phyloP scores from a whole-genome alignment of 2,329 filamentous ascomycete genomes.

The Monosporascus cannonballus region DNA sequence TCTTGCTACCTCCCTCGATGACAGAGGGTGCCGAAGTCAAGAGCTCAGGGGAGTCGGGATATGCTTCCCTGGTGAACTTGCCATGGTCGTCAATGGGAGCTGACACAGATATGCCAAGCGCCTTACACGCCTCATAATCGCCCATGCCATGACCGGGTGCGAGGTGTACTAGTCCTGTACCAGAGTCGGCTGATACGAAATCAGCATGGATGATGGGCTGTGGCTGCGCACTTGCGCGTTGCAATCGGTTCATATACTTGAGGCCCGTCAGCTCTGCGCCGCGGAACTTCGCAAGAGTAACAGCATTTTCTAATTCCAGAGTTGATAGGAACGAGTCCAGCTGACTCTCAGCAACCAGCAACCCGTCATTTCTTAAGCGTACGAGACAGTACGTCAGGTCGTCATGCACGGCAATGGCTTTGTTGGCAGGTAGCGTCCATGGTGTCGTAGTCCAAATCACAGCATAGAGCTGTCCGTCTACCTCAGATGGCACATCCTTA shows the following conservation, averaged over 20 bases:
- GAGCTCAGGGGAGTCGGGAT: conserved; percentile 59
- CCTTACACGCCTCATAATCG: conserved; percentile 78
- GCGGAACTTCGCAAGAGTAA: conserved; percentile 49
- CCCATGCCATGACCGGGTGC: conserved; percentile 96
- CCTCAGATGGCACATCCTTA: conserved; percentile 29
- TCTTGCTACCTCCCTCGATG: conserved; percentile 60
- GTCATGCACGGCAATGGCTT: conserved; percentile 74
- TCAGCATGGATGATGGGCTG: conserved; percentile 76
- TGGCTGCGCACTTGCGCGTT: conserved; percentile 45
- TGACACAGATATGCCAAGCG: conserved; percentile 64
- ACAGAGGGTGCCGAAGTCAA: conserved; percentile 66
- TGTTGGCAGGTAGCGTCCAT: conserved; percentile 93
- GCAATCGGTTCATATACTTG: conserved; percentile 66
- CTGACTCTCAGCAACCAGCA: conserved; percentile 68
- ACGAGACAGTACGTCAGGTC: conserved; percentile 70
- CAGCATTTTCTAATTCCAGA: conserved; percentile 10
- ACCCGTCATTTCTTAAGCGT: conserved; percentile 46
- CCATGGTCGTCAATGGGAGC: conserved; percentile 82
- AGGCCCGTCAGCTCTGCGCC: conserved; percentile 62
- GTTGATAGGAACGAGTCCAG: conserved; percentile 28
- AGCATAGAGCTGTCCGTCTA: conserved; percentile 56
- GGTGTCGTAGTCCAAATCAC: conserved; percentile 98
- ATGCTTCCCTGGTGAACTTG: conserved; percentile 72
- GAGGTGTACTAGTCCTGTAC: conserved; percentile 89
- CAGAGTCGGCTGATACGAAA: conserved; percentile 86